phyloP scores from a whole-genome alignment of 2,329 filamentous ascomycete species.

The Colletotrichum viniferum region DNA sequence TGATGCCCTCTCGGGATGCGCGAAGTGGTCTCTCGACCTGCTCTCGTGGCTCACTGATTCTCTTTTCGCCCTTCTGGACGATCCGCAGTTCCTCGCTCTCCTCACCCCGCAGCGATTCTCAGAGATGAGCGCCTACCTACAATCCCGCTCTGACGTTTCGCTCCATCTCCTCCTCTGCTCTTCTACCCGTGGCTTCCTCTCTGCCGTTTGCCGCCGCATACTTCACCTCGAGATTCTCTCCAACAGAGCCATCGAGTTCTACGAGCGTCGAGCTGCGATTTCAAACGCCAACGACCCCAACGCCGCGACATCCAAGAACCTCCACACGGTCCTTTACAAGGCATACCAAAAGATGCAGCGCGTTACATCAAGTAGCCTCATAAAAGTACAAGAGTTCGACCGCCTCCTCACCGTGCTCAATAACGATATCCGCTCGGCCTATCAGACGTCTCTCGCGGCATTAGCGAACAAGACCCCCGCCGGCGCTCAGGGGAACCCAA shows the following conservation, averaged over 20 bases:
- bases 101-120: slow-evolving; percentile 51
- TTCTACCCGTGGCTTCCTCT: slow-evolving; percentile 74
- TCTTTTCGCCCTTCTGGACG: slow-evolving; percentile 60
- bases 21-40: slow-evolving; percentile 79
- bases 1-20: slow-evolving; percentile 73
- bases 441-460: slow-evolving; percentile 49
- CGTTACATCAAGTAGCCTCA: slow-evolving; percentile 52
- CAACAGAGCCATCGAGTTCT: slow-evolving; percentile 54
- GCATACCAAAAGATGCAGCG: slow-evolving; percentile 60
- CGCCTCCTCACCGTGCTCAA: slow-evolving; percentile 58
- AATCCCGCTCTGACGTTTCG: slow-evolving; percentile 59
- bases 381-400: slow-evolving; percentile 67
- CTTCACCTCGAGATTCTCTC: slow-evolving; percentile 58
- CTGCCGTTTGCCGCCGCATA: slow-evolving; percentile 70
- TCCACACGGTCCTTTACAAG: slow-evolving; percentile 59
- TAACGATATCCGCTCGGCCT: slow-evolving; percentile 54
- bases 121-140: slow-evolving; percentile 57
- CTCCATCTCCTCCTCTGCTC: slow-evolving; percentile 74
- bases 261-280: slow-evolving; percentile 41
- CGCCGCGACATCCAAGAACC: slow-evolving; percentile 37
- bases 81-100: slow-evolving; percentile 54
- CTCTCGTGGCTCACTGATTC: slow-evolving; percentile 66
- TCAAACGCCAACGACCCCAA: slow-evolving; percentile 38
- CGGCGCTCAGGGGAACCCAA: slow-evolving; percentile 38
- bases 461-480: slow-evolving; percentile 52